Evolutionary conservation across 306 rosid species (phyloP).

Genomic region (Prunus persica): DNA sequence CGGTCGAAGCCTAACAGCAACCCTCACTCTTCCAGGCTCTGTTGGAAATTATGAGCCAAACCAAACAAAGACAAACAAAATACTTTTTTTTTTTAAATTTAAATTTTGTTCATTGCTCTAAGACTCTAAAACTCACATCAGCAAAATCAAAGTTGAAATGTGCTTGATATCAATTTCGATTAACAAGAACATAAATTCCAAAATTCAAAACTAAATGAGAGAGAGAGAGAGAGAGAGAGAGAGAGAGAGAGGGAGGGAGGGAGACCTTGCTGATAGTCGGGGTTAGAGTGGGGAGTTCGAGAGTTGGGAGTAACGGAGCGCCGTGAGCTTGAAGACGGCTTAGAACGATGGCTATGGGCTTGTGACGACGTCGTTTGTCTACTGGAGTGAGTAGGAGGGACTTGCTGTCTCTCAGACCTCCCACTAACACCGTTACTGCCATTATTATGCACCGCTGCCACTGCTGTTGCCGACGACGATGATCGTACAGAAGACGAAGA

Average conservation of each 20-base stretch:
- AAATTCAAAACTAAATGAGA: not conserved
- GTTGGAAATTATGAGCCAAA: not conserved
- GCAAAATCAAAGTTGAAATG: not conserved
- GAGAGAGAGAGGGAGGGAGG: not conserved
- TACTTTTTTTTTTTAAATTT: no score
- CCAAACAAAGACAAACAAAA: not conserved
- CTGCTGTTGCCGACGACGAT: constrained; percentile 10
- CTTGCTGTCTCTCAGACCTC: constrained; percentile 21
- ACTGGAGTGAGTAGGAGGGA: constrained; percentile 28
- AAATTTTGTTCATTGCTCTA: not conserved
- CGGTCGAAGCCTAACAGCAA: constrained; percentile 61
- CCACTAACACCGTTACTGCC: not conserved
- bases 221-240: constrained; percentile 5
- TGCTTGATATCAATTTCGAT: not conserved
- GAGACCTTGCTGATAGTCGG: constrained; percentile 41
- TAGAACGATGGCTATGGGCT: constrained; percentile 23
- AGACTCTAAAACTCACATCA: no score
- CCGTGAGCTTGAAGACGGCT: constrained; percentile 42
- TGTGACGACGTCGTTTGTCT: not conserved
- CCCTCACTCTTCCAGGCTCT: constrained; percentile 65
- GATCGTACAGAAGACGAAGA: constrained; percentile 2
- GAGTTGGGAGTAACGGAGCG: constrained; percentile 48
- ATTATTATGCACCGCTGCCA: constrained; percentile 7
- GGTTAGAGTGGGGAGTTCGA: constrained; percentile 32
- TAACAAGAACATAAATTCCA: not conserved